Conservation (phyloP, 73 alveolate genomes). For the Uronychia binucleata region DNA sequence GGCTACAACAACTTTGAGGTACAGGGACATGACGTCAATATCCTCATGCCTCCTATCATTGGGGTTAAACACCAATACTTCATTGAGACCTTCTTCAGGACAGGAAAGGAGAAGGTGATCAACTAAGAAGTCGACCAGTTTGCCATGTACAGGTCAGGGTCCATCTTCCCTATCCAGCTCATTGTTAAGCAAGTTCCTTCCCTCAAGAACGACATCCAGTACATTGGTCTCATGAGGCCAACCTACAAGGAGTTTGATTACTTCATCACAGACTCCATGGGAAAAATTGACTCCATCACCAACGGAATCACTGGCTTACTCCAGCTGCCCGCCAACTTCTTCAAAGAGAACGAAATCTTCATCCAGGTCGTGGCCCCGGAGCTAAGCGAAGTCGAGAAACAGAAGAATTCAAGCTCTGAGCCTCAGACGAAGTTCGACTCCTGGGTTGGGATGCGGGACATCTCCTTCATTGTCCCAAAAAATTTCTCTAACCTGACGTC, state of each 20-base stretch:
- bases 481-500: constrained; percentile 14
- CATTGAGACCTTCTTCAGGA: constrained; percentile 25
- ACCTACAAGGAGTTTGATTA: constrained; percentile 32
- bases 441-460: constrained; percentile 34
- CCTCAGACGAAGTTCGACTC: constrained; percentile 30
- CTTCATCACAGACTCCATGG: constrained; percentile 38
- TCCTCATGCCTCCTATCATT: constrained; percentile 46
- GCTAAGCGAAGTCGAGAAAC: constrained; percentile 26
- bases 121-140: constrained; percentile 36
- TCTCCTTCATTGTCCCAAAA: constrained; percentile 40
- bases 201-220: constrained; percentile 37
- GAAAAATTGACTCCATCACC: constrained; percentile 47
- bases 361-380: constrained; percentile 30
- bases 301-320: constrained; percentile 30
- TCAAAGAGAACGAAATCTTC: constrained; percentile 48
- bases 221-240: constrained; percentile 40
- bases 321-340: constrained; percentile 35
- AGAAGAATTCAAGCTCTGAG: constrained; percentile 6
- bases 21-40: constrained; percentile 50
- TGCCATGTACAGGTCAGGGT: constrained; percentile 44
- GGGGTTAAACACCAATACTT: constrained; percentile 38
- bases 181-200: constrained; percentile 56
- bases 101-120: constrained; percentile 47
- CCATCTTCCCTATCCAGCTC: constrained; percentile 33
- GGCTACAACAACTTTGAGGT: constrained; percentile 49